Evolutionary conservation across 1,284 basidiomycete genomes (phyloP).

Genomic region (Ustilago nuda): DNA sequence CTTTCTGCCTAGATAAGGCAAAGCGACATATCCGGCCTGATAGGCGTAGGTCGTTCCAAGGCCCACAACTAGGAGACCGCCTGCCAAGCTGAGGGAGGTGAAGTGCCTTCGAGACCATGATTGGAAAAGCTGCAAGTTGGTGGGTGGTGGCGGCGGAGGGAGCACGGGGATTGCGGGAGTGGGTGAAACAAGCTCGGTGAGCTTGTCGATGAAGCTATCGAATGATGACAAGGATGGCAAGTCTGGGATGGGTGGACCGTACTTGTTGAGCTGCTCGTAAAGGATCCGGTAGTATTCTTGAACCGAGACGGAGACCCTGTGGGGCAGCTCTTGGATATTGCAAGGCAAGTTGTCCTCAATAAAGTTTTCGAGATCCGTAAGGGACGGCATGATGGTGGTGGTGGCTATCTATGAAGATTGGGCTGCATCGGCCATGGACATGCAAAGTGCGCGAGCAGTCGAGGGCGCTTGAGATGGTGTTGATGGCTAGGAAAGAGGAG

Average conservation of each 20-base stretch:
- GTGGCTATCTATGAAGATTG: not conserved
- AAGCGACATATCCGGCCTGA: slow-evolving; percentile 28
- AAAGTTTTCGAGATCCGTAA: slow-evolving; percentile 62
- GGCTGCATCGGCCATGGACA: not conserved
- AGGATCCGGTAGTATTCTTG: slow-evolving; percentile 56
- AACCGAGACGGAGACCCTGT: slow-evolving; percentile 52
- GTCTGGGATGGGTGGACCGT: slow-evolving; percentile 48
- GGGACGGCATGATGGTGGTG: slow-evolving; percentile 55
- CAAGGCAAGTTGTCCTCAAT: slow-evolving; percentile 56
- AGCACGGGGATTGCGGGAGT: slow-evolving; percentile 28
- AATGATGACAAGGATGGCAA: slow-evolving; percentile 49
- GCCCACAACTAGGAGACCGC: slow-evolving; percentile 40
- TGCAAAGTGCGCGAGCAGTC: not conserved
- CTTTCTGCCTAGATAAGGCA: slow-evolving; percentile 46
- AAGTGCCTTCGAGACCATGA: slow-evolving; percentile 34
- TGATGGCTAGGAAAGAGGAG: not conserved
- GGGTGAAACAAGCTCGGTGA: slow-evolving; percentile 38
- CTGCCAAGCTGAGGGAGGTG: slow-evolving; percentile 24
- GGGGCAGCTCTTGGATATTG: slow-evolving; percentile 59
- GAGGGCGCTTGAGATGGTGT: not conserved
- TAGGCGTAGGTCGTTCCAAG: slow-evolving; percentile 47
- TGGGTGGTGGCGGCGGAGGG: slow-evolving; percentile 51
- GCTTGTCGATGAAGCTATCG: slow-evolving; percentile 36
- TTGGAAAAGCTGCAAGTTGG: slow-evolving; percentile 19
- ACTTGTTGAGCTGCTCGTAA: slow-evolving; percentile 58